Evolutionary conservation across 2,329 filamentous ascomycete species (phyloP), one percentile per base, ranked within the genome.

Genomic region (Apiospora hydei): DNA sequence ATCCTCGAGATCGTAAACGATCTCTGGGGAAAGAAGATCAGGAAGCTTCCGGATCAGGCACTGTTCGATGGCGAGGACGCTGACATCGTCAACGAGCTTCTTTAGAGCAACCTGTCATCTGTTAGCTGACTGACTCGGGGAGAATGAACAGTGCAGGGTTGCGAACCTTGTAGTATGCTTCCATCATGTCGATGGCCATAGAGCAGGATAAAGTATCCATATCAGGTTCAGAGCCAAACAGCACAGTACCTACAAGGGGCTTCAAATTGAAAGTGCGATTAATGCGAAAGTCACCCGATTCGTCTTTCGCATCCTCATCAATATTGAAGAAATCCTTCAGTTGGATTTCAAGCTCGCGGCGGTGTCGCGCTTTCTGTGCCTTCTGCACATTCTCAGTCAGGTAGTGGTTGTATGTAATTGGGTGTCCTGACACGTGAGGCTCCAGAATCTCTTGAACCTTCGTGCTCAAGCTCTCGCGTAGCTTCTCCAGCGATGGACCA

Each of bases 391-490:
- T 81, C 8, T 83, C 78, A 0, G 79, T 81, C 13, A 57, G 51
- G 26, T 57, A 57, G 26, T 57, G 51, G 6, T 85, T 82, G 72
- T 84, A 84, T 0, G 83, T 84, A 44, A 85, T 84, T 0, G 83
- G 82, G 70, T 84, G 83, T 0, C 75, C 72, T 0, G 74, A 71
- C 1, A 72, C 46, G 66, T 81, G 78, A 0, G 78, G 77, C 5
- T 67, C 70, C 5, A 83, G 34, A 0, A 83, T 69, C 70, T 81
- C 78, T 4, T 71, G 47, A 0, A 78, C 67, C 70, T 82, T 81
- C 26, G 18, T 53, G 0, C 69, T 67, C 7, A 82, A 67, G 2
- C 71, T 61, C 0, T 14, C 10, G 47, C 75, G 72, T 13, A 80
- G 70, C 3, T 67, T n/a, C 3, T 76, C 74, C 53, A 82, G 73